Evolutionary conservation across 345 rosid genomes (phyloP), one percentile per base, ranked within the genome.

Genomic region (Theobroma cacao): DNA sequence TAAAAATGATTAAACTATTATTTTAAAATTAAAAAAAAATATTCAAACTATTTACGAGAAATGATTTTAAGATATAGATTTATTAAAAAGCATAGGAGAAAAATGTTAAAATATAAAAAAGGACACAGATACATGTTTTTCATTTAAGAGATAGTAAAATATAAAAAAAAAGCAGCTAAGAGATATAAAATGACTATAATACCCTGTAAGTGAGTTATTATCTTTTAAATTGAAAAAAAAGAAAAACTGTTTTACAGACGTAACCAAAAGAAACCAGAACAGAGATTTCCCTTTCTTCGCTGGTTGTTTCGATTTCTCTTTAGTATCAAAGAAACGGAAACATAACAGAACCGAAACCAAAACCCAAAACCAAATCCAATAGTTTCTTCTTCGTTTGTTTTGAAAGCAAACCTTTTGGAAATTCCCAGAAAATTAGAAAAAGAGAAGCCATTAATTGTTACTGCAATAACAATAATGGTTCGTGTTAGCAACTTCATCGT

Each of bases 401-500:
- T n/a, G 11, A n/a, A 55, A 0, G 28, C 60, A 55, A 55, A 55
- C 28, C 26, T 26, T 58, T 2, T 58, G 12, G 8, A 55, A n/a
- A 55, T 58, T 13, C 34, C 31, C 31, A 59, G 14, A 45, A 4
- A 38, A 4, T 11, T 13, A 52, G 5, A 20, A 15, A 20, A n/a
- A n/a, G n/a, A n/a, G n/a, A n/a, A n/a, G n/a, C n/a, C n/a, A 22
- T 50, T 50, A 20, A 53, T n/a, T 55, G 28, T 22, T 56, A 56
- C 5, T 56, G 24, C 30, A 22, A 24, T 55, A 55, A 55, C 7
- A 0, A 56, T 56, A 58, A 71, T 74, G 77, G 67, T 15, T 38
- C 77, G 77, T 31, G 38, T 74, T 2, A 18, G 77, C 24, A 59
- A 74, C 26, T 74, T 18, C 38, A 59, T 59, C 24, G 77, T 74